A percentile compares a stretch with the other conserved stretches of the same genome.
Evolutionary conservation across 2,329 filamentous ascomycete species (phyloP).

Genomic region (Apiospora arundinis): DNA sequence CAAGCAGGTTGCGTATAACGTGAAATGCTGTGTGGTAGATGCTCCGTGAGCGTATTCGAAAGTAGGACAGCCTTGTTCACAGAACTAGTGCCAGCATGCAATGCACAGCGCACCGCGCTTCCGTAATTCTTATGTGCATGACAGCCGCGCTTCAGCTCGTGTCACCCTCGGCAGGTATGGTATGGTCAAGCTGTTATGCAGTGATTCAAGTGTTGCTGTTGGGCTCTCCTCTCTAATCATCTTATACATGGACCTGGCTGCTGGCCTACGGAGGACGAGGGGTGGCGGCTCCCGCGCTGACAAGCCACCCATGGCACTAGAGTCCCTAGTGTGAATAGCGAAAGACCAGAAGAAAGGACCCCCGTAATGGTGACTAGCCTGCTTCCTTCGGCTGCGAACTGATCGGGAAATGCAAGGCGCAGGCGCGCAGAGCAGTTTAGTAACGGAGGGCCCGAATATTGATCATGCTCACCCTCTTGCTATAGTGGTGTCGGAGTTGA

Average conservation of each 20-base stretch:
- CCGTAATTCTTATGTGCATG: not conserved
- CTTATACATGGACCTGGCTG: not conserved
- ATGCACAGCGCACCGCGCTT: constrained; percentile 9
- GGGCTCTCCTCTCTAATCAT: not conserved
- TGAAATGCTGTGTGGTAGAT: not conserved
- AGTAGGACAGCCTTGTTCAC: not conserved
- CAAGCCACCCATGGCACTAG: not conserved
- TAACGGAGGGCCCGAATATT: not conserved
- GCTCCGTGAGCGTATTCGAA: not conserved
- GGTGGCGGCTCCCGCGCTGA: not conserved
- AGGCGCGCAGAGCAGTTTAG: not conserved
- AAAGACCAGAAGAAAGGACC: not conserved
- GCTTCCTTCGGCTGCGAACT: not conserved
- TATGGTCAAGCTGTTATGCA: no score
- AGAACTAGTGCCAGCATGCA: not conserved
- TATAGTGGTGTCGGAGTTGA: not conserved
- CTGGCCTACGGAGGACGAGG: not conserved
- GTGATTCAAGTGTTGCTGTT: not conserved
- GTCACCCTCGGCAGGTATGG: not conserved
- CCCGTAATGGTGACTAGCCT: not conserved
- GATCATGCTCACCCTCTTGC: not conserved
- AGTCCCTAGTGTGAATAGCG: not conserved
- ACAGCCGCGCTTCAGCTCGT: constrained; percentile 4
- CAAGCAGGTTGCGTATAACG: not conserved
- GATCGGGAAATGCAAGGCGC: constrained; percentile 2